phyloP scores from a whole-genome alignment of 2,329 filamentous ascomycete genomes.

The Apiospora pterosperma region DNA sequence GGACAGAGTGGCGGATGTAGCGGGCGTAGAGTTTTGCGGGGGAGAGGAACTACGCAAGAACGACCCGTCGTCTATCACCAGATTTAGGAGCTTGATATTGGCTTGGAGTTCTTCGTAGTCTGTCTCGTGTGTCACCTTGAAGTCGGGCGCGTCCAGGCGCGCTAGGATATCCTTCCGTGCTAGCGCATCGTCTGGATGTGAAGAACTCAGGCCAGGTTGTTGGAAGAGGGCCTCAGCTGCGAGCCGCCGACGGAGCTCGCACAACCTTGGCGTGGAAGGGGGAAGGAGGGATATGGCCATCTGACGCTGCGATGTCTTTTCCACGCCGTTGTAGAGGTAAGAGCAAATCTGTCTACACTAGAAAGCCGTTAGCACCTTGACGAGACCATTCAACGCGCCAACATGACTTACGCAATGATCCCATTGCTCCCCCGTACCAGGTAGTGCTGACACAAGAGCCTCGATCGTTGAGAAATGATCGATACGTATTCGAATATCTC shows the following conservation, averaged over 20 bases:
- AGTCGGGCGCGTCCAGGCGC: slow-evolving; percentile 46
- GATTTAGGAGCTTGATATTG: slow-evolving; percentile 65
- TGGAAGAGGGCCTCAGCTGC: slow-evolving; percentile 62
- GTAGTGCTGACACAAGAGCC: slow-evolving; percentile 40
- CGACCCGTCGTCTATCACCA: slow-evolving; percentile 65
- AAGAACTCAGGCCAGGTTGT: slow-evolving; percentile 38
- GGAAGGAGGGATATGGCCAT: slow-evolving; percentile 60
- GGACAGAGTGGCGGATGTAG: slow-evolving; percentile 22
- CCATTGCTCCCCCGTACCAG: slow-evolving; percentile 32
- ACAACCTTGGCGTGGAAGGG: slow-evolving; percentile 41
- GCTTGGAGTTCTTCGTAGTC: slow-evolving; percentile 69
- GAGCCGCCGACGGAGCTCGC: slow-evolving; percentile 63
- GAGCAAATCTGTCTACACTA: slow-evolving; percentile 48
- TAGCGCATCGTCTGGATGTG: slow-evolving; percentile 38
- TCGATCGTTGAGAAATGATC: slow-evolving; percentile 33
- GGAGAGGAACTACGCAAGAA: slow-evolving; percentile 9
- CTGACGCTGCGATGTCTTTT: slow-evolving; percentile 48
- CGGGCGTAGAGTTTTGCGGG: slow-evolving; percentile 20
- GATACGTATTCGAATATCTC: slow-evolving; percentile 16
- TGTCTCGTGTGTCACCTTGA: slow-evolving; percentile 51
- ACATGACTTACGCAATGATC: slow-evolving; percentile 38
- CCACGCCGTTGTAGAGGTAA: slow-evolving; percentile 44
- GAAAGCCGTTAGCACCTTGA: slow-evolving; percentile 11
- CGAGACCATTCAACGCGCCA: not conserved
- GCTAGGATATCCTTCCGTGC: slow-evolving; percentile 40